Percentiles rank a stretch among this genome's conserved stretches.
Evolutionary conservation across 2,329 filamentous ascomycete species (phyloP).

Genomic region (Blumeriella jaapii): DNA sequence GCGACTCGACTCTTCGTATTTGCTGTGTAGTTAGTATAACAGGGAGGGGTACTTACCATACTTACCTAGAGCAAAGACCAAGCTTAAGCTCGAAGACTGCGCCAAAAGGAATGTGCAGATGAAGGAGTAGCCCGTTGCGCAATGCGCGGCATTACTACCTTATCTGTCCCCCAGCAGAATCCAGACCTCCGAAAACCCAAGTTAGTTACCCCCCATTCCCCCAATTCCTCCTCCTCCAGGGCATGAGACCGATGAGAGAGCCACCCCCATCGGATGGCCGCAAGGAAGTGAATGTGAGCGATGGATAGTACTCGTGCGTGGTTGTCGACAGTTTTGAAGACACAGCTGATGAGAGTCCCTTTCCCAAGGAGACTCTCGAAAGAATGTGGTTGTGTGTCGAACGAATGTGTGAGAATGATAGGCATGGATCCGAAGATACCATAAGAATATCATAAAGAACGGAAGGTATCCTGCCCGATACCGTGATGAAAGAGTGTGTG

Average conservation of each 20-base stretch:
- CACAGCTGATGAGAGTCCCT: not conserved
- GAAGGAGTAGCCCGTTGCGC: conserved; percentile 1
- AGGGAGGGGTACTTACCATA: no score
- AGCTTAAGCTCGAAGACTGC: not conserved
- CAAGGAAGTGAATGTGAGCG: not conserved
- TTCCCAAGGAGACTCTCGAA: conserved; percentile 1
- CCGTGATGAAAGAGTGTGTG: no score
- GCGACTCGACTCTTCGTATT: no score
- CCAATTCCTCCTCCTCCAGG: conserved; percentile 4
- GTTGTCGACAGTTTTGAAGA: no score
- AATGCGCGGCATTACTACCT: not conserved
- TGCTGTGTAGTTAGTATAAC: no score
- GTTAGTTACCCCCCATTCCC: conserved; percentile 1
- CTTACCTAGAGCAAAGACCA: no score
- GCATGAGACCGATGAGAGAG: not conserved
- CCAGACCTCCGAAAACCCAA: conserved; percentile 1
- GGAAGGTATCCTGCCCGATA: no score
- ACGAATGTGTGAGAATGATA: no score
- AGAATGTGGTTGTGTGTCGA: conserved; percentile 1
- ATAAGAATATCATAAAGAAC: no score
- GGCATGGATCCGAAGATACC: no score
- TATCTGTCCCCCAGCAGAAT: conserved; percentile 4
- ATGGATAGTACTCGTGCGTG: not conserved
- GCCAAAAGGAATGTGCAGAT: conserved; percentile 2
- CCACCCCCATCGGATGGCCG: conserved; percentile 1